A percentile compares a stretch with the other conserved stretches of the same genome.
Conservation (phyloP, 1,284 basidiomycete genomes). For the Ganoderma lucidum region DNA sequence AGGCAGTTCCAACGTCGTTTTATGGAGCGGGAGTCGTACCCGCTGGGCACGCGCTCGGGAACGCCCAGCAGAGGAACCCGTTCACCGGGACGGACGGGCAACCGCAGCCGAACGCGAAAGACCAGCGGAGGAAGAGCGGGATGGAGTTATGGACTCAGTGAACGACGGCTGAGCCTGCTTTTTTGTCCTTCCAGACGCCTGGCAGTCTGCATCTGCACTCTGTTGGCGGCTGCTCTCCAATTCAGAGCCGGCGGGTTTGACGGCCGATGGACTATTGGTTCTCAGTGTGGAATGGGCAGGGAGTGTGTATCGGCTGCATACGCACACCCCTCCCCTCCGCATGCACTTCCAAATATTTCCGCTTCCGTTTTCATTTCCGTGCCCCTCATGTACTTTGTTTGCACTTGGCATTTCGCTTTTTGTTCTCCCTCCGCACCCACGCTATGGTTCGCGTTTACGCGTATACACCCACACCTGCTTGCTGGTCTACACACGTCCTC, state of each 20-base stretch:
- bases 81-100: conserved; percentile 55
- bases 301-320: background rate
- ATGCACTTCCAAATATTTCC: conserved; percentile 4
- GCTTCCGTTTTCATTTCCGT: background rate
- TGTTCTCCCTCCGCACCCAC: background rate
- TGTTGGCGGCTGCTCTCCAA: background rate
- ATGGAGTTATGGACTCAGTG: conserved; percentile 83
- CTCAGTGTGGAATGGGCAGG: conserved; percentile 1
- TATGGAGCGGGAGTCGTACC: conserved; percentile 71
- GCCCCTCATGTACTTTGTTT: conserved; percentile 32
- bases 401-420: conserved; percentile 34
- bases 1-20: conserved; percentile 66
- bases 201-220: background rate
- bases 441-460: conserved; percentile 14
- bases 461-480: conserved; percentile 9
- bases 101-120: conserved; percentile 55
- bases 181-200: conserved; percentile 5
- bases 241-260: conserved; percentile 11
- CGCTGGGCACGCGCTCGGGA: conserved; percentile 49
- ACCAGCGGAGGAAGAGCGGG: conserved; percentile 67
- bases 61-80: conserved; percentile 61
- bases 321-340: conserved; percentile 1
- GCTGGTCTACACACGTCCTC: conserved; percentile 8
- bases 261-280: conserved; percentile 9
- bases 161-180: conserved; percentile 33